These are phyloP conservation scores for Henckelia pumila DNA, from an alignment of 257 asterid species.

Conservation along the genomic window DNA sequence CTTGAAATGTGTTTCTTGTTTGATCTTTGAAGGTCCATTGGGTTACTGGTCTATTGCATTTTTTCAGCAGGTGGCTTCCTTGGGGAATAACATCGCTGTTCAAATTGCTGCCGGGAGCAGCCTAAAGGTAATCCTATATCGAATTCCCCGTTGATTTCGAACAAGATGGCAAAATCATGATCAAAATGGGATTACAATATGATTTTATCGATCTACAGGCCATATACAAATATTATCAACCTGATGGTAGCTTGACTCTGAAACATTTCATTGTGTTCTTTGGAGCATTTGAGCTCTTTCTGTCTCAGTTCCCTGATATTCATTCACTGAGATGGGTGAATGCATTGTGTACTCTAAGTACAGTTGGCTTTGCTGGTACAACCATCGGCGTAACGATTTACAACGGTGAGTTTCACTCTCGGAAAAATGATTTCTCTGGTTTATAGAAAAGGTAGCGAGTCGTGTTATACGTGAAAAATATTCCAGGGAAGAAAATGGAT, in stretches of 20 bases:
- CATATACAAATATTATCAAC: conserved; percentile 46
- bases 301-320: conserved; percentile 62
- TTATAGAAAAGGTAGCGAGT: background rate
- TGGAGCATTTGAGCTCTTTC: conserved; percentile 47
- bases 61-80: conserved; percentile 68
- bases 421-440: background rate
- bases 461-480: background rate
- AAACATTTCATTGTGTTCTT: conserved; percentile 56
- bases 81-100: conserved; percentile 61
- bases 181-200: background rate
- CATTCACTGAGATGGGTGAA: conserved; percentile 65
- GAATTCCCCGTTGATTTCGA: background rate
- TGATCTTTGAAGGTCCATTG: conserved; percentile 51
- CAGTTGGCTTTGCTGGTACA: conserved; percentile 51
- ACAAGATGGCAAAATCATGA: background rate
- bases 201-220: conserved; percentile 31
- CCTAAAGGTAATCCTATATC: conserved; percentile 40
- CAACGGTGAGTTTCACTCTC: conserved; percentile 29
- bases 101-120: conserved; percentile 69
- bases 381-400: conserved; percentile 51
- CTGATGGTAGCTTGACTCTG: conserved; percentile 44
- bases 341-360: conserved; percentile 54
- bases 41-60: conserved; percentile 72
- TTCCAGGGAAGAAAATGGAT: conserved; percentile 44
- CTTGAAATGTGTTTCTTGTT: conserved; percentile 11